phyloP scores from a whole-genome alignment of 768 basidiomycete genomes.

The Termitomyces sp. region DNA sequence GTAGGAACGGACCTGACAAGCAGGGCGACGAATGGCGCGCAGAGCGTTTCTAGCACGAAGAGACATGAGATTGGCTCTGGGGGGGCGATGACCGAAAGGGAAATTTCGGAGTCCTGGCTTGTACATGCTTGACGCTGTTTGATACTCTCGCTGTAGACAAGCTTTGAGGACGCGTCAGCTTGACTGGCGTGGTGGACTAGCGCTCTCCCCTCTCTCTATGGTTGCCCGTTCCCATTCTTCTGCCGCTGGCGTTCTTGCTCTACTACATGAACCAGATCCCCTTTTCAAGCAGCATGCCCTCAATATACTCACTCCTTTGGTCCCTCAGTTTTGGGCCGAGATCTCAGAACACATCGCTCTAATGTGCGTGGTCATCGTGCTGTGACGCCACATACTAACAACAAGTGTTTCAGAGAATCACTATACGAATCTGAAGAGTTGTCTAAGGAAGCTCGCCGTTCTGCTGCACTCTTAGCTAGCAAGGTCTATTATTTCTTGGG shows the following conservation, averaged over 20 bases:
- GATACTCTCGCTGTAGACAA: constrained; percentile 21
- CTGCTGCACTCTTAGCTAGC: constrained; percentile 90
- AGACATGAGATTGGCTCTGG: constrained; percentile 34
- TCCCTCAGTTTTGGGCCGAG: constrained; percentile 97
- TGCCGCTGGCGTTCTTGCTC: constrained; percentile 85
- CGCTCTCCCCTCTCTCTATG: constrained; percentile 36
- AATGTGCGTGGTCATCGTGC: constrained; percentile 56
- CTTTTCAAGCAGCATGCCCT: constrained; percentile 91
- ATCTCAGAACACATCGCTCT: constrained; percentile 90
- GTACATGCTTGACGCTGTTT: constrained; percentile 26
- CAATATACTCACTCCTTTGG: constrained; percentile 71
- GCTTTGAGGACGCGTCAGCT: constrained; percentile 39
- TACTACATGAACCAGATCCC: constrained; percentile 85
- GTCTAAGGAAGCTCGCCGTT: constrained; percentile 65
- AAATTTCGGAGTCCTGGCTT: constrained; percentile 28
- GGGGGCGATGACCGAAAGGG: constrained; percentile 18
- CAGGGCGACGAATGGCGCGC: constrained; percentile 43
- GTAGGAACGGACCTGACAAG: constrained; percentile 34
- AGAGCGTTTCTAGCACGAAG: constrained; percentile 43
- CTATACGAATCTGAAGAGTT: constrained; percentile 83
- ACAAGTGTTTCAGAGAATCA: constrained; percentile 57
- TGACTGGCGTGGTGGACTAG: constrained; percentile 8
- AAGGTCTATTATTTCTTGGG: constrained; percentile 98
- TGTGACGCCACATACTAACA: constrained; percentile 8
- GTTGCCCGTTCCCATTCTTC: constrained; percentile 73